Base-by-base conservation (phyloP, 2,329 filamentous ascomycete genomes). In the Clarireedia hainanense region DNA sequence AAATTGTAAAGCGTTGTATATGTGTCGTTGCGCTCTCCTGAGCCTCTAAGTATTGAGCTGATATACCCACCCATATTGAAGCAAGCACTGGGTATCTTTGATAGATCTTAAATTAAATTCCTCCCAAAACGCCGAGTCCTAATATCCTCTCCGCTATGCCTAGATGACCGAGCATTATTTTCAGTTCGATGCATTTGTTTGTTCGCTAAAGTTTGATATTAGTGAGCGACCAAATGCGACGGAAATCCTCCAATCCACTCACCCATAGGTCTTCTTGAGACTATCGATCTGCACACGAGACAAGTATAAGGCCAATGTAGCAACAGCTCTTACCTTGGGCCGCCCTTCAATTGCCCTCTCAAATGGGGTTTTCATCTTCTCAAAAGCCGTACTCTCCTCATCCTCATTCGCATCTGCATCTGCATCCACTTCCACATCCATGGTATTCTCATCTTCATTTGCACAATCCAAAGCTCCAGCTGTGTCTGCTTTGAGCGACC, bases 251-350 rank as follows among this genome's bases (percentile, higher is more conserved):
- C 3, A 14, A 24, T 40, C 12, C 50, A 62, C 67, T 57, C 58
- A 69, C 68, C 66, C 64, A 59, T 64, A 65, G 14, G 57, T 74
- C 30, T 67, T 72, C 60, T 74, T 80, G 48, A 89, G 68, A 60
- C 82, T 79, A 17, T 78, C 76, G 36, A 88, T 69, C 12, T 79
- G 70, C 14, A 70, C 69, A 26, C 72, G 68, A 0, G 82, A 81
- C 15, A 89, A 67, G 61, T 85, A 83, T 23, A 86, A 71, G 58
- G 78, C 80, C 74, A 89, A 72, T 42, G 81, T 76, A 15, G 79
- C 79, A 52, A 77, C 69, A 23, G 70, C 73, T 58, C 74, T 73
- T 58, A 74, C 68, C 23, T 74, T 72, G n/a, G 71, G 70, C 42
- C 65, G 73, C 27, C 76, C 75, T 24, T 76, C 68, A 20, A 80